Base-by-base conservation (phyloP, 768 basidiomycete genomes). In the Psilocybe azurescens region DNA sequence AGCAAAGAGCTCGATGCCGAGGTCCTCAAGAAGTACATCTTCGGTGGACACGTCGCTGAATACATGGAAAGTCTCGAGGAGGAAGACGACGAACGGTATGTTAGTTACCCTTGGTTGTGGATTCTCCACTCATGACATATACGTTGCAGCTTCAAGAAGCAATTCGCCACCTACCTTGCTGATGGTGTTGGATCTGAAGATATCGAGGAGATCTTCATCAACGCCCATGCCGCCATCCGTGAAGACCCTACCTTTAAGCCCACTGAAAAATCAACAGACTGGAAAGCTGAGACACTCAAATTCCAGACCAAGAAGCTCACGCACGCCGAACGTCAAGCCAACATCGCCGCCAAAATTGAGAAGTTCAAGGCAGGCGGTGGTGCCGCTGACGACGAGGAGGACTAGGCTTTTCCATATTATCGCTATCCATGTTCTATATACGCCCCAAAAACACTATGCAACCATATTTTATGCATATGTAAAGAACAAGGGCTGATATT, bases 31-130 rank as follows among this genome's bases (percentile, higher is more conserved):
- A 97, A 97, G 80, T 99, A 99, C 83, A 99, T 99, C 76, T 92
- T 84, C 70, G 96, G 94, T 75, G 96, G 96, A 56, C 97, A 99
- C 76, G 91, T 99, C 60, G 94, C 97, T 54, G 97, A 99, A 80
- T 99, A 99, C 85, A 99, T 99, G 97, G 94, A 99, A 81, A 92
- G 89, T 60, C 82, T 99, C 57, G 97, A 99, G 82, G 97, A 99
- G 85, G 97, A 99, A 82, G 97, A 99, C 74, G 97, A 99, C 71
- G 97, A 99, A 81, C 87, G 95, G 89, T 89, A 68, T 64, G 84
- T 73, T 10, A 29, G 36, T 53, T 53, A 33, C 14, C 20, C 46
- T 47, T 10, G 9, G 20, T 6, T 16, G 5, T 2, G 13, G 7
- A 28, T 9, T 5, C 32, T 39, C 60, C 48, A 24, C n/a, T 32